Percentiles rank a stretch among this genome's conserved stretches.
Evolutionary conservation across 306 rosid genomes (phyloP).

Genomic region (Cicer judaicum): DNA sequence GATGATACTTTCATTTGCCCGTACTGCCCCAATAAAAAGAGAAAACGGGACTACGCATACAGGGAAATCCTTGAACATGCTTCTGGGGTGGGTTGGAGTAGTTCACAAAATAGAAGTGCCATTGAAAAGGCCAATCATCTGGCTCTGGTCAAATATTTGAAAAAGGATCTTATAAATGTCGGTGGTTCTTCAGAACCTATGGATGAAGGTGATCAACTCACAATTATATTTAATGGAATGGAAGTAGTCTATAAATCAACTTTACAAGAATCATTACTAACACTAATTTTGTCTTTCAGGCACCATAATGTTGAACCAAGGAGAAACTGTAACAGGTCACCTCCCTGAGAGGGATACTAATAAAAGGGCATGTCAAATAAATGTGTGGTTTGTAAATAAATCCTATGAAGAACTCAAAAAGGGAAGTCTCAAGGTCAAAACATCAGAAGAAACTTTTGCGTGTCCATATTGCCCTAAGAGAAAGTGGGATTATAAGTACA

Average conservation of each 20-base stretch:
- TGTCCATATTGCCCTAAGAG: slow-evolving; percentile 88
- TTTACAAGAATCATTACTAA: slow-evolving; percentile 2
- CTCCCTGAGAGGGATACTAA: slow-evolving; percentile 55
- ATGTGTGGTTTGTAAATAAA: slow-evolving; percentile 52
- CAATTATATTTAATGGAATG: slow-evolving; percentile 12
- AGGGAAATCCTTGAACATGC: slow-evolving; percentile 94
- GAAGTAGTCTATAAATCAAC: slow-evolving; percentile 28
- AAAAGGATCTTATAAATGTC: slow-evolving; percentile 56
- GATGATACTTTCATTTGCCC: slow-evolving; percentile 78
- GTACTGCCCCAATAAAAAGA: slow-evolving; percentile 70
- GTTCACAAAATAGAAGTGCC: slow-evolving; percentile 70
- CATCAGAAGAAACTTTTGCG: slow-evolving; percentile 59
- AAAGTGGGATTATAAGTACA: slow-evolving; percentile 64
- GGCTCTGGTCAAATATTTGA: slow-evolving; percentile 77
- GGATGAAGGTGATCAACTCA: slow-evolving; percentile 36
- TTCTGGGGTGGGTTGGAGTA: slow-evolving; percentile 85
- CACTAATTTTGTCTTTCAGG: slow-evolving; percentile 49
- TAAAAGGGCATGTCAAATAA: slow-evolving; percentile 65
- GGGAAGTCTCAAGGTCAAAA: slow-evolving; percentile 65
- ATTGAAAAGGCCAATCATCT: slow-evolving; percentile 83
- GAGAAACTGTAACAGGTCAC: slow-evolving; percentile 49
- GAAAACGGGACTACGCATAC: slow-evolving; percentile 61
- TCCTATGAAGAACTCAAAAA: slow-evolving; percentile 69
- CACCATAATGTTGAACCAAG: slow-evolving; percentile 40
- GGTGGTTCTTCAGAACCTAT: slow-evolving; percentile 26